Evolutionary conservation across 2,329 filamentous ascomycete genomes (phyloP), one percentile per base, ranked within the genome.

Genomic region (Apiospora sp.): DNA sequence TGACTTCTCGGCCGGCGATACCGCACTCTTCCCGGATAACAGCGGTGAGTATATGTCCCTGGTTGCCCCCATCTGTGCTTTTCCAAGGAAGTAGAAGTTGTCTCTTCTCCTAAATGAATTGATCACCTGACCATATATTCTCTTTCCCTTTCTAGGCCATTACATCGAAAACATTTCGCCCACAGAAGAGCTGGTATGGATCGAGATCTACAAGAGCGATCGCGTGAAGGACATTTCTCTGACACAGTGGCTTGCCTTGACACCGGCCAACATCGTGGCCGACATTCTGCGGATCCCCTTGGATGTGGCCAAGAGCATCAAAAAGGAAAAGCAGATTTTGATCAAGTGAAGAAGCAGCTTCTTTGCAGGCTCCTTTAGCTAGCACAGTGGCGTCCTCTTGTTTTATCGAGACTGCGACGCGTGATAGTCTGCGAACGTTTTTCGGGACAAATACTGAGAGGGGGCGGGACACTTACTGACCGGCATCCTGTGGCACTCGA

Each of bases 181-280:
- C 1, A 89, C 86, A 0, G 89, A 92, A 73, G 89, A 91, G 69
- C 83, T 93, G 4, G 85, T 91, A 5, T 93, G 89, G 88, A 88
- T 93, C 43, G 92, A 93, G 79, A 87, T 93, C 24, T 93, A 92
- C 84, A 92, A 92, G 82, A 89, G 87, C 58, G 90, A 93, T 74
- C 86, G 88, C 2, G 90, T 93, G 1, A 89, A 88, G 0, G 92
- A 93, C 77, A 91, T 93, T 74, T 87, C 89, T 0, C 80, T 93
- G 61, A 90, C 88, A 0, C 91, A 93, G 79, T 94, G 91, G 92
- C 83, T 94, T 51, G 91, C 91, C 0, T 82, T 93, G 69, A 93
- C 91, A 0, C 92, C 92, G 0, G 83, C 88, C 0, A 87, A 90
- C 68, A 86, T 92, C 69, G 90, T 92, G 22, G 88, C 89, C 0